phyloP scores from a whole-genome alignment of 2,329 filamentous ascomycete species.

The Colletotrichum lentis region DNA sequence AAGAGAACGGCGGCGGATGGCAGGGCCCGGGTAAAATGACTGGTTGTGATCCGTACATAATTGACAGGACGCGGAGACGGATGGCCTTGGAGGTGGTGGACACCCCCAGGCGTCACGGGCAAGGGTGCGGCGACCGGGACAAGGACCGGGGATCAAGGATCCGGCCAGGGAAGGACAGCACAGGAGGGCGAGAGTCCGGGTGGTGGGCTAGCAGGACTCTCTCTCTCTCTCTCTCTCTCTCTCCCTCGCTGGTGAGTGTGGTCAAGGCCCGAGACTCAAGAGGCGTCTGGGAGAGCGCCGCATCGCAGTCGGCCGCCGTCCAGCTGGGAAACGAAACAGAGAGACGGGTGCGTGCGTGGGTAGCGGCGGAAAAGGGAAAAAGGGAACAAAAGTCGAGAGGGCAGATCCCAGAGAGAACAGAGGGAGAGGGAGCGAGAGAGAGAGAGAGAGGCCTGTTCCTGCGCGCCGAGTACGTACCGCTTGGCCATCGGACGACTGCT shows the following conservation, averaged over 20 bases:
- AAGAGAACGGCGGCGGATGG: neutral
- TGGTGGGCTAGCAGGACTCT: slow-evolving; percentile 1
- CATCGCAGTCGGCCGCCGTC: slow-evolving; percentile 12
- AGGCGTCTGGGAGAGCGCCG: neutral
- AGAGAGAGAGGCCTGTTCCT: neutral
- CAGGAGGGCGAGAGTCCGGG: slow-evolving; percentile 21
- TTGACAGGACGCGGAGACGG: slow-evolving; percentile 30
- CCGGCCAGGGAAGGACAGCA: slow-evolving; percentile 15
- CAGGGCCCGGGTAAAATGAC: slow-evolving; percentile 5
- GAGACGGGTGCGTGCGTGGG: slow-evolving; percentile 12
- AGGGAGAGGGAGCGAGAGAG: too few relatives aligned
- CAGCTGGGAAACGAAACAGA: slow-evolving; percentile 3
- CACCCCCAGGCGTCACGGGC: slow-evolving; percentile 19
- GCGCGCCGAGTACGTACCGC: neutral
- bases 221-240: too few relatives aligned
- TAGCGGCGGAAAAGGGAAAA: neutral
- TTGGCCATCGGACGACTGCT: neutral
- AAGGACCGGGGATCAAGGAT: slow-evolving; percentile 35
- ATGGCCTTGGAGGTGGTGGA: slow-evolving; percentile 17
- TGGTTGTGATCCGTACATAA: neutral
- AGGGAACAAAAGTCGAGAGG: neutral
- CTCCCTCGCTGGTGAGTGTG: slow-evolving; percentile 1
- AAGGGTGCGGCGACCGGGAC: slow-evolving; percentile 19
- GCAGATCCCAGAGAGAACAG: neutral
- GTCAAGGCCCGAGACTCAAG: neutral